Percentiles rank a stretch among this genome's conserved stretches.
Conservation (phyloP, 805 yeast species). For the Kluyveromyces lactis region DNA sequence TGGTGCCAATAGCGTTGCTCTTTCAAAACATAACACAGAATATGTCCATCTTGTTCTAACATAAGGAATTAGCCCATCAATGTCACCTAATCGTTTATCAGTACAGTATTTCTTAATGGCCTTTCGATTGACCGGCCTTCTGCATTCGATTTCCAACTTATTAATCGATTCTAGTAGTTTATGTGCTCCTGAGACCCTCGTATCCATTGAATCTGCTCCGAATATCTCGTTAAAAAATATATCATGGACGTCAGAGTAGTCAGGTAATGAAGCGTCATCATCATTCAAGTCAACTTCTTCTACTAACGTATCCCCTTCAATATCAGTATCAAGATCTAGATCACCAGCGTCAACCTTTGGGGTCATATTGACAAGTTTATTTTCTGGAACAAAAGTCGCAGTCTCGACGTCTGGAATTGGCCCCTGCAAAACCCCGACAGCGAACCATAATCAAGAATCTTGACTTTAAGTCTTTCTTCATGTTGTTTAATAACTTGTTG, state of each 20-base stretch:
- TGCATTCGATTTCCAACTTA: slow-evolving; percentile 1
- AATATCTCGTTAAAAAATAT: slow-evolving; percentile 1
- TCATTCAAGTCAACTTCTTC: not conserved
- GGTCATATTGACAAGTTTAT: no score
- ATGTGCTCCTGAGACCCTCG: slow-evolving; percentile 3
- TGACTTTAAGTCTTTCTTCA: not conserved
- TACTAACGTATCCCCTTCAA: not conserved
- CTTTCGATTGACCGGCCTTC: not conserved
- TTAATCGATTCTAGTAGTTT: slow-evolving; percentile 1
- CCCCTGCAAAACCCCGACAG: slow-evolving; percentile 3
- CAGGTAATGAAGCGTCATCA: not conserved
- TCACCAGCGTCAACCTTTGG: no score
- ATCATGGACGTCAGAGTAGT: slow-evolving; percentile 1
- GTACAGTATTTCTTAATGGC: not conserved
- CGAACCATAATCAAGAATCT: slow-evolving; percentile 2
- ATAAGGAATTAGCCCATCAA: slow-evolving; percentile 2
- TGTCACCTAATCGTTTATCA: not conserved
- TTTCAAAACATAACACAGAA: slow-evolving; percentile 2
- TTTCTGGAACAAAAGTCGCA: not conserved
- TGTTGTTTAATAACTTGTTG: not conserved
- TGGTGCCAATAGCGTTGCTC: slow-evolving; percentile 1
- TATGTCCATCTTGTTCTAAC: slow-evolving; percentile 4
- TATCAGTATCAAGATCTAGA: no score
- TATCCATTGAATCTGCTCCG: not conserved
- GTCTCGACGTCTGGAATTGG: not conserved